phyloP scores from a whole-genome alignment of 257 asterid species.

The Ballota nigra region DNA sequence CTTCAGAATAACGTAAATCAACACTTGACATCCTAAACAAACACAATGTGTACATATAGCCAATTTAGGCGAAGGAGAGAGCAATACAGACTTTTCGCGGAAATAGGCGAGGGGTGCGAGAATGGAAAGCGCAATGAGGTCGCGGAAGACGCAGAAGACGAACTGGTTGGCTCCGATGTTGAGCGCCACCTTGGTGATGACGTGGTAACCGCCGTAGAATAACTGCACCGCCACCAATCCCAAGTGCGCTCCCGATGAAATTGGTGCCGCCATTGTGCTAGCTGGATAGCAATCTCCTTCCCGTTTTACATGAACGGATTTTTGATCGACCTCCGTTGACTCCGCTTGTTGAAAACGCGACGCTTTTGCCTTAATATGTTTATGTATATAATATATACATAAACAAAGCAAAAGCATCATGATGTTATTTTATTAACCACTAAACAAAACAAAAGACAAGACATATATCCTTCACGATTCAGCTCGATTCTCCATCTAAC shows the following conservation, averaged over 20 bases:
- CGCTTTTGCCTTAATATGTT: too few species aligned
- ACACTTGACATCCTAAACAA: not conserved
- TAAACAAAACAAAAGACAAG: too few species aligned
- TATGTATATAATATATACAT: too few species aligned
- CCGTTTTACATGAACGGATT: not conserved
- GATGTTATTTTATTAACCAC: too few species aligned
- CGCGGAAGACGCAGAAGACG: constrained; percentile 81
- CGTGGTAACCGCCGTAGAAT: constrained; percentile 77
- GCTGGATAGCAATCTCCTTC: not conserved
- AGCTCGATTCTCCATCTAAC: too few species aligned
- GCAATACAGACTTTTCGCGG: constrained; percentile 66
- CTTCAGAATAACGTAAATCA: not conserved
- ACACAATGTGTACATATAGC: not conserved
- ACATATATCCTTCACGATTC: too few species aligned
- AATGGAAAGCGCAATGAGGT: constrained; percentile 75
- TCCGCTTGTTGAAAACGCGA: too few species aligned
- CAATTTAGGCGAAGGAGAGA: not conserved
- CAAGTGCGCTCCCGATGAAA: constrained; percentile 55
- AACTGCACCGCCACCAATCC: constrained; percentile 87
- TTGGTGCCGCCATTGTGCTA: constrained; percentile 32
- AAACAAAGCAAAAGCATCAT: too few species aligned
- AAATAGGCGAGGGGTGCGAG: constrained; percentile 89
- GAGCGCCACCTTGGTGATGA: constrained; percentile 89
- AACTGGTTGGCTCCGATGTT: constrained; percentile 86
- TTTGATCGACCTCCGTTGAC: not conserved